Percentiles rank a stretch among this genome's conserved stretches.
Evolutionary conservation across 257 asterid species (phyloP).

Genomic region (Catharanthus roseus): DNA sequence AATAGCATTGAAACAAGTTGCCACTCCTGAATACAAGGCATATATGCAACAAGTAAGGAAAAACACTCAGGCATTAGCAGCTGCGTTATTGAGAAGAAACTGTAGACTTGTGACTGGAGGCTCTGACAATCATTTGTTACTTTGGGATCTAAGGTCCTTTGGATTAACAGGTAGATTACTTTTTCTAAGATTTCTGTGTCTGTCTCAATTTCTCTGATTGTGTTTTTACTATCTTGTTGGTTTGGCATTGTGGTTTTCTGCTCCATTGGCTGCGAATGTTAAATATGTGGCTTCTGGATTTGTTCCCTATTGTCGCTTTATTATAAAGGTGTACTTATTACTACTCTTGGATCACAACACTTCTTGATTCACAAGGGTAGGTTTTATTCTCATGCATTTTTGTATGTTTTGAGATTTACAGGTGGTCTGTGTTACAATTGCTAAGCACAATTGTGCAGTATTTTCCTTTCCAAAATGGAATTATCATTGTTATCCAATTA

Average conservation of each 20-base stretch:
- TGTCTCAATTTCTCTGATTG: neutral
- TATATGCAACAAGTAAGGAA: conserved; percentile 85
- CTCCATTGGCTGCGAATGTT: neutral
- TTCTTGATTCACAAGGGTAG: neutral
- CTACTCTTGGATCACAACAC: neutral
- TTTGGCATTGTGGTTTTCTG: neutral
- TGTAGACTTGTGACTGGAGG: conserved; percentile 83
- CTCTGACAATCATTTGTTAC: conserved; percentile 72
- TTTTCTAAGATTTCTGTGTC: neutral
- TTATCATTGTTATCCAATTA: neutral
- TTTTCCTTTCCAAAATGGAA: neutral
- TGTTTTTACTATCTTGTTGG: neutral
- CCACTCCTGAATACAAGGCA: conserved; percentile 62
- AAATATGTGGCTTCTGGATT: neutral
- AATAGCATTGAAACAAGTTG: conserved; percentile 79
- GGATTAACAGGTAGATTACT: conserved; percentile 62
- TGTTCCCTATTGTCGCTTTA: neutral
- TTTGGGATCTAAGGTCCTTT: conserved; percentile 80
- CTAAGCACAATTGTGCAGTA: neutral
- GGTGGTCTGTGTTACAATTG: neutral
- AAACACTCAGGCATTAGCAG: conserved; percentile 72
- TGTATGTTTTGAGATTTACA: neutral
- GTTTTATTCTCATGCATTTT: neutral
- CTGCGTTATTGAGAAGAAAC: conserved; percentile 56
- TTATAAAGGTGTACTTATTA: neutral